Base-by-base conservation (phyloP, 176 grass and related monocot genomes). In the Melocanna baccifera region DNA sequence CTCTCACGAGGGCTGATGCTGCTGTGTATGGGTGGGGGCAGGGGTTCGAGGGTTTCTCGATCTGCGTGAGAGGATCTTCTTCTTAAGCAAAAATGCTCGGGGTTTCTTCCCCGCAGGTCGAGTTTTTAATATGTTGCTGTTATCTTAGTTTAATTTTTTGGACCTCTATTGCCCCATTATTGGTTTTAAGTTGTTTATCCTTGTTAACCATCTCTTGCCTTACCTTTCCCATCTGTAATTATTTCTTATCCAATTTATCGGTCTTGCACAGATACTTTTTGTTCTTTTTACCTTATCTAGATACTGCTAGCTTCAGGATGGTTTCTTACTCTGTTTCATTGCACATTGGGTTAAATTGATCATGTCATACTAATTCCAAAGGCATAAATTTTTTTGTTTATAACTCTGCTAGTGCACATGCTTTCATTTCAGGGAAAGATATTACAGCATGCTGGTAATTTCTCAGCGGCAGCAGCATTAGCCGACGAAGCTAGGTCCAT, bases 401-500 rank as follows among this genome's bases (percentile, higher is more conserved):
- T 71, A 50, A 56, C 41, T 71, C 42, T 30, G 8, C n/a, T 81
- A 42, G 40, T 84, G n/a, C 57, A 42, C 62, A 50, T 47, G 26
- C 34, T 87, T 72, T 80, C 28, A 80, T 89, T 89, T 74, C 88
- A 99, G 96, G 96, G 91, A 36, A 96, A 92, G 56, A 91, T 99
- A 84, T 86, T 99, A 79, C 89, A 91, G 71, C 93, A 99, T 86
- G 93, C 93, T 55, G 96, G 96, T 78, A 92, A 99, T 90, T 89
- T 91, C 18, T 71, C 83, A 62, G 96, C 96, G 56, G 96, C 96
- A 53, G 91, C 96, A 62, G 81, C 90, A 51, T 90, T 99, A 76
- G 93, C 96, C 45, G 86, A 99, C 89, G 96, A 99, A 96, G 96
- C 96, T 74, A 96, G 93, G 84, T 92, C 91, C 23, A 94, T 99